phyloP scores from a whole-genome alignment of 208 protist species.

The Leishmania martiniquensis region DNA sequence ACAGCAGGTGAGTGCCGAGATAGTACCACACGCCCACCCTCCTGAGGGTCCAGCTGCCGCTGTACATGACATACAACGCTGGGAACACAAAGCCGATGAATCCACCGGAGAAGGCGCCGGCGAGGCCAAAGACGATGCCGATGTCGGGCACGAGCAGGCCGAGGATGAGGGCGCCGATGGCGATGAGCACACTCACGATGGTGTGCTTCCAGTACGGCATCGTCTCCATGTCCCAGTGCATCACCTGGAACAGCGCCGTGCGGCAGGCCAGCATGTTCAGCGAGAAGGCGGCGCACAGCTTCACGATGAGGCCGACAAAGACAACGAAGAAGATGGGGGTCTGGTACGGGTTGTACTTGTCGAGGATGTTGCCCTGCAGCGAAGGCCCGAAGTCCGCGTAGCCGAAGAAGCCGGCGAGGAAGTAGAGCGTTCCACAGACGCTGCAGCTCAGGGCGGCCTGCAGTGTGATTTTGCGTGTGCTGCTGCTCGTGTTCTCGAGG shows the following conservation, averaged over 20 bases:
- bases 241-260: slow-evolving; percentile 39
- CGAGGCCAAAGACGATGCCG: slow-evolving; percentile 61
- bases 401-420: slow-evolving; percentile 68
- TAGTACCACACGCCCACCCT: slow-evolving; percentile 40
- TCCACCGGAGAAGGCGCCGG: slow-evolving; percentile 54
- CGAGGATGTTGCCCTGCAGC: slow-evolving; percentile 44
- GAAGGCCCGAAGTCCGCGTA: slow-evolving; percentile 60
- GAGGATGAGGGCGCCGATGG: slow-evolving; percentile 42
- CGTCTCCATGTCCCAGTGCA: slow-evolving; percentile 47
- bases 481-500: slow-evolving; percentile 39
- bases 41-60: slow-evolving; percentile 36
- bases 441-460: slow-evolving; percentile 38
- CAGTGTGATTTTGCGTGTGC: slow-evolving; percentile 37
- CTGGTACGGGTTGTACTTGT: slow-evolving; percentile 49
- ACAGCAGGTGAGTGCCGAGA: slow-evolving; percentile 46
- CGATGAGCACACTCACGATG: slow-evolving; percentile 34
- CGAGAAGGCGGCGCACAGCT: slow-evolving; percentile 58
- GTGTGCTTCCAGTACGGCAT: slow-evolving; percentile 58
- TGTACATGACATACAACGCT: slow-evolving; percentile 63
- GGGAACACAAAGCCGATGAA: slow-evolving; percentile 70
- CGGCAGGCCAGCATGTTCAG: slow-evolving; percentile 51
- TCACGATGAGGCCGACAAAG: slow-evolving; percentile 59
- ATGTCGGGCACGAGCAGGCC: slow-evolving; percentile 55
- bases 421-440: slow-evolving; percentile 54
- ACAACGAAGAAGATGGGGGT: slow-evolving; percentile 43